Evolutionary conservation across 1,284 basidiomycete species (phyloP), one percentile per base, ranked within the genome.

Genomic region (Cutaneotrichosporon cutaneum): DNA sequence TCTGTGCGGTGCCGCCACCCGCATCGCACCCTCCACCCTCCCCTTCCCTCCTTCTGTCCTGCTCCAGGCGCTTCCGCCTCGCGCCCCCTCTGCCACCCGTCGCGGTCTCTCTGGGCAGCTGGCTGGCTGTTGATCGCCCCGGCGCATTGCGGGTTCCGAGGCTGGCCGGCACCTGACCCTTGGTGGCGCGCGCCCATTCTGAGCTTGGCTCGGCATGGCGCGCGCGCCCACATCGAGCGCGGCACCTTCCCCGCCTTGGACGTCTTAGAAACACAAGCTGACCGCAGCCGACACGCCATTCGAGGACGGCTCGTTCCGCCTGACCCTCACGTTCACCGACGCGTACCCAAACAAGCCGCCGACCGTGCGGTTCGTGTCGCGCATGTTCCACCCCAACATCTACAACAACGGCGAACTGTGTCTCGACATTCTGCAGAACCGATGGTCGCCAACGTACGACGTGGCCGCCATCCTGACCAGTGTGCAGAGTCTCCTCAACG

Each of bases 371-470:
- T 99, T 99, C 83, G 85, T 98, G 27, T 92, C 90, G 52, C 88
- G 92, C 67, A 98, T 97, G 94, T 98, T 98, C 82, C 95, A 99
- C 77, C 95, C 95, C 0, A 99, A 98, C 81, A 94, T 99, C 16
- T 99, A 98, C 80, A 91, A 91, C 57, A 97, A 97, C 72, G 95
- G 95, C 65, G 95, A 98, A 77, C 88, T 99, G 57, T 99, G 95
- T 79, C 85, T 99, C 53, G 95, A 98, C 79, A 99, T 98, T 72
- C 83, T 99, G 36, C 95, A 99, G 82, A 99, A 99, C 76, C 85
- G 95, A 30, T 99, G 95, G 95, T 91, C 88, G 32, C 95, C 95
- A 7, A 98, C 95, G 1, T 99, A 99, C 80, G 95, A 99, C 75
- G 95, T 99, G 50, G 94, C 94, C 9, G 95, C 95, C 21, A 98